Evolutionary conservation across 2,329 filamentous ascomycete species (phyloP), one percentile per base, ranked within the genome.

Genomic region (Xylaria hypoxylon): DNA sequence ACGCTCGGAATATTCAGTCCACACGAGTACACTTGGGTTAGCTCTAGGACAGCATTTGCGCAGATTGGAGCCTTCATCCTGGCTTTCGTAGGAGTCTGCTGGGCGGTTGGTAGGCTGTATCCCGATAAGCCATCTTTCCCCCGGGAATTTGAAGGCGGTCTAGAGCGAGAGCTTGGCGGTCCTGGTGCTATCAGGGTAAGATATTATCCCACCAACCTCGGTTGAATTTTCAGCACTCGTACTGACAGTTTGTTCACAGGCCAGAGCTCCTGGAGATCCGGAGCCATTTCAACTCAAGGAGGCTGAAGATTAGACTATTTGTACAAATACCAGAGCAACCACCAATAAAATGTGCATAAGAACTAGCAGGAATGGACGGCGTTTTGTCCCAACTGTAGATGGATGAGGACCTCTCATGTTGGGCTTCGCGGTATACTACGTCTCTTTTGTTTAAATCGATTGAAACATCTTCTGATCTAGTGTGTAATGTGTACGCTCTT

Each of bases 1-100:
- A 86, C 94, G 64, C 85, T 98, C 64, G 94, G 94, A 74, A 91
- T 97, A 71, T 95, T 99, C 82, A 91, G 92, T 57, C 89, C 93
- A 2, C 90, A 96, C 79, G 90, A 94, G 75, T 98, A 99, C 83
- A 96, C 90, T 62, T 95, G 96, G 85, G 84, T 85, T 50, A 90
- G 87, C 56, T 84, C 94, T 17, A 87, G 87, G 70, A 94, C 90
- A 77, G 92, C 88, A 65, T 77, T 89, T 40, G 75, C 90, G 67
- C 89, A 93, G 81, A 80, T 94, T 69, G 90, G 88, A 65, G 81
- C 81, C 69, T 94, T 94, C 77, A 79, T 94, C 50, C 83, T 82
- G 24, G 81, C 83, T 60, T 86, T 93, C 71, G 77, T 93, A 38
- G 84, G 85, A 56, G 79, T 94, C 59, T 87, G 85, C 79, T 93